These are phyloP conservation scores for Solanum gracilifrons DNA, from an alignment of 257 asterid genomes.

Conservation along the genomic window DNA sequence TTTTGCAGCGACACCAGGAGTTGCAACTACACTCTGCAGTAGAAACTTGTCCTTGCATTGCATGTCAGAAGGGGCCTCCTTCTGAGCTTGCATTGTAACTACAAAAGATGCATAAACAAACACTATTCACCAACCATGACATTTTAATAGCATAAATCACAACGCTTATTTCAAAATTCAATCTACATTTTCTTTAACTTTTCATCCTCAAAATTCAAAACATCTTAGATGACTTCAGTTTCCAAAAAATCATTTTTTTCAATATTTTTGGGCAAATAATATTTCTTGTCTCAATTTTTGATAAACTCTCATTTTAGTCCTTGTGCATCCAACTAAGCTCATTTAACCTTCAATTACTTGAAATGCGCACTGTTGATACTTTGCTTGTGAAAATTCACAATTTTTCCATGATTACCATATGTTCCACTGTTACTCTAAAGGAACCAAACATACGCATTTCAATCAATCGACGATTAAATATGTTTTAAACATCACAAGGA, in stretches of 20 bases:
- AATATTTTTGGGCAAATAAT: not conserved
- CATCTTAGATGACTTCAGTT: not conserved
- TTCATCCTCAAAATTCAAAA: not conserved
- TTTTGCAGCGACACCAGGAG: slow-evolving; percentile 24
- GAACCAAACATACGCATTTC: not conserved
- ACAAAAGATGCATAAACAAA: slow-evolving; percentile 24
- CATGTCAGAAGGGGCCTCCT: not conserved
- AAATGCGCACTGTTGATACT: not conserved
- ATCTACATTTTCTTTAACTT: not conserved
- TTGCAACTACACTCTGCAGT: not conserved
- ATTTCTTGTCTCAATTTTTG: not conserved
- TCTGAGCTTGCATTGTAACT: not conserved
- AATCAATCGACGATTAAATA: not conserved
- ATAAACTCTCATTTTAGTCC: not conserved
- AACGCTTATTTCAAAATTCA: not conserved
- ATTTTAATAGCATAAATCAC: not conserved
- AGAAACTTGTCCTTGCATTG: not conserved
- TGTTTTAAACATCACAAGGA: not conserved
- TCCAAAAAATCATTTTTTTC: not conserved
- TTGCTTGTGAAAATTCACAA: not conserved
- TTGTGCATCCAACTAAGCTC: not conserved
- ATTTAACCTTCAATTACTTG: not conserved
- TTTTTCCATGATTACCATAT: not conserved
- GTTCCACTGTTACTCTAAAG: not conserved
- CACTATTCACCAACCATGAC: not conserved